A percentile compares a stretch with the other conserved stretches of the same genome.
Conservation (phyloP, 768 basidiomycete genomes). For the Tylopilus subfusipes region DNA sequence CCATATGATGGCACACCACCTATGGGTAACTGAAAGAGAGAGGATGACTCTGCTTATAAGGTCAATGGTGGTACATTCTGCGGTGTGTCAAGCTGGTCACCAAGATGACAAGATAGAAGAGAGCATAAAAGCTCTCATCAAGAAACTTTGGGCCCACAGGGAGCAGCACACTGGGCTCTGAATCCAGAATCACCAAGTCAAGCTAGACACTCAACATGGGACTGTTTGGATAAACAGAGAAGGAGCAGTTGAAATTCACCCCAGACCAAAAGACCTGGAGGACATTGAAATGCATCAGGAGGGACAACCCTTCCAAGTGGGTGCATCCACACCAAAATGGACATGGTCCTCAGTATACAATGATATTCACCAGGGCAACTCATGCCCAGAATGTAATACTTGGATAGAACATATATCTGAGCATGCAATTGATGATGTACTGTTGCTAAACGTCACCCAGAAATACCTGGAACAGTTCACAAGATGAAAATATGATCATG, state of each 20-base stretch:
- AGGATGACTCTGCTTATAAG: not conserved
- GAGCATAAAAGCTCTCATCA: too few relatives aligned
- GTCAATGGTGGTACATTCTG: not conserved
- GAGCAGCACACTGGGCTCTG: too few relatives aligned
- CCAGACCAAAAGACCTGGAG: too few relatives aligned
- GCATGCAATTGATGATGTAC: not conserved
- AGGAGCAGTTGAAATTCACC: too few relatives aligned
- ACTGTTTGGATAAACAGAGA: too few relatives aligned
- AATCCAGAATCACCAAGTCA: too few relatives aligned
- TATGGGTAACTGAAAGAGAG: not conserved
- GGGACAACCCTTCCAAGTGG: too few relatives aligned
- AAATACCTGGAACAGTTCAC: not conserved
- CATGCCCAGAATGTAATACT: not conserved
- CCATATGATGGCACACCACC: not conserved
- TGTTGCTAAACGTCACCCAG: not conserved
- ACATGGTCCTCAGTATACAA: too few relatives aligned
- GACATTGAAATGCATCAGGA: too few relatives aligned
- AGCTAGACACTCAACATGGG: too few relatives aligned
- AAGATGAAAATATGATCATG: not conserved
- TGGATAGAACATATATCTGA: not conserved
- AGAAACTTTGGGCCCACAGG: too few relatives aligned
- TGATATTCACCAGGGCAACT: not conserved
- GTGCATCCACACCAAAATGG: too few relatives aligned
- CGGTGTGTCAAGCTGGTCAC: not conserved
- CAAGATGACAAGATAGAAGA: not conserved